phyloP scores from a whole-genome alignment of 495 filamentous ascomycete species.

The Podospora fimiseda region DNA sequence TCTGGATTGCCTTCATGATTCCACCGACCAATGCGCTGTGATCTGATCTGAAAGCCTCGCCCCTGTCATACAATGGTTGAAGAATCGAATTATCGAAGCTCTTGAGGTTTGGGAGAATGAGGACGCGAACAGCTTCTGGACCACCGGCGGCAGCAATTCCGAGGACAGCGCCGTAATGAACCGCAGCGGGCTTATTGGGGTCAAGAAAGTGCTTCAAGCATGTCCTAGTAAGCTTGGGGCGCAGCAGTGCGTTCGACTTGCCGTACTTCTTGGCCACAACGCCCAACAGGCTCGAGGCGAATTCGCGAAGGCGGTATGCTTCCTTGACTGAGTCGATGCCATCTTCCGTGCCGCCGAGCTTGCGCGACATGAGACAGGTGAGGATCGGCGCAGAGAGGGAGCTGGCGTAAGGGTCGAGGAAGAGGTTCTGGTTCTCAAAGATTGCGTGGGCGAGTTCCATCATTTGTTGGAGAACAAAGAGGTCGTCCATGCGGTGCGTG shows the following conservation, averaged over 20 bases:
- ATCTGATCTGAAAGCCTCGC: conserved; percentile 49
- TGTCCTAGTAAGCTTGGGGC: conserved; percentile 80
- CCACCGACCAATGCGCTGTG: conserved; percentile 57
- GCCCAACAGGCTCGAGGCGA: conserved; percentile 71
- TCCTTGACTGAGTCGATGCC: conserved; percentile 39
- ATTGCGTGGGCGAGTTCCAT: conserved; percentile 81
- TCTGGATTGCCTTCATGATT: conserved; percentile 53
- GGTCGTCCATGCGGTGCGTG: conserved; percentile 78
- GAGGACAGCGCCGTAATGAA: conserved; percentile 80
- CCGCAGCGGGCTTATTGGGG: conserved; percentile 66
- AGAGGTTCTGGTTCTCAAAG: conserved; percentile 73
- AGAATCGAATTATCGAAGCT: conserved; percentile 64
- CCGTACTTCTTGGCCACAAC: conserved; percentile 70
- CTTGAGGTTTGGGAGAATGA: conserved; percentile 75
- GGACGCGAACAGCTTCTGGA: conserved; percentile 65
- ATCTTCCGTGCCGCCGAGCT: conserved; percentile 55
- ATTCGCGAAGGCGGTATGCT: conserved; percentile 76
- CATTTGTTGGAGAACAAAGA: conserved; percentile 82
- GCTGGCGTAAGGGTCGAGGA: conserved; percentile 85
- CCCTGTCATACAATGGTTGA: conserved; percentile 52
- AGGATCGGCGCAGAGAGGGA: conserved; percentile 80
- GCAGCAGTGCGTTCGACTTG: conserved; percentile 65
- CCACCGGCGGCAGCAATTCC: conserved; percentile 73
- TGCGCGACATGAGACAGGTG: conserved; percentile 83
- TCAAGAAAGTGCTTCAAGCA: conserved; percentile 89